Evolutionary conservation across 768 basidiomycete genomes (phyloP).

Genomic region (Pilatotrama ljubarskyi): DNA sequence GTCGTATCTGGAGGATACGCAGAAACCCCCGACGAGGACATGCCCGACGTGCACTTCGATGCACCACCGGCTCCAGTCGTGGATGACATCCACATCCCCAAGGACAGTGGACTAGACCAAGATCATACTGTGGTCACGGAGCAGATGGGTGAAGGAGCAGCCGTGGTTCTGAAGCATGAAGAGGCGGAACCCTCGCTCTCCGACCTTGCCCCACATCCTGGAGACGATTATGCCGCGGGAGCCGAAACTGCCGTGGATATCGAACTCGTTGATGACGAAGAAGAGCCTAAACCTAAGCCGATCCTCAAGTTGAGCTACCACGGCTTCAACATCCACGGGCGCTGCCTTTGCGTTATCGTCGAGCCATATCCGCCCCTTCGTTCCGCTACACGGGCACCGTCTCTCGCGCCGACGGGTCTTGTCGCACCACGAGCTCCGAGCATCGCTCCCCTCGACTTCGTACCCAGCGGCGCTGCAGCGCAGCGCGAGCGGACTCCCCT

Average conservation of each 20-base stretch:
- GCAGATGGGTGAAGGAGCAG: not conserved
- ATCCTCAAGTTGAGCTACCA: constrained; percentile 71
- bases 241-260: constrained; percentile 7
- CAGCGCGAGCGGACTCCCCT: constrained; percentile 60
- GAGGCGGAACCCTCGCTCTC: constrained; percentile 21
- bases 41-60: not conserved
- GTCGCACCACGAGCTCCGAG: constrained; percentile 30
- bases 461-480: constrained; percentile 22
- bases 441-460: constrained; percentile 37
- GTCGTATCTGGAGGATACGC: constrained; percentile 28
- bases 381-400: constrained; percentile 33
- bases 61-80: too few relatives aligned
- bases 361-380: constrained; percentile 74
- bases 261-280: constrained; percentile 49
- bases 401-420: constrained; percentile 34
- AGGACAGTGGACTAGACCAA: not conserved
- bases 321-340: constrained; percentile 69
- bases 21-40: constrained; percentile 28
- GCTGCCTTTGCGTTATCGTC: constrained; percentile 78
- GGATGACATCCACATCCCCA: not conserved
- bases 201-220: not conserved
- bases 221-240: not conserved
- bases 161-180: constrained; percentile 18
- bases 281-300: constrained; percentile 67
- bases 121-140: constrained; percentile 1